phyloP scores from a whole-genome alignment of 345 rosid genomes.

The Litchi chinensis region DNA sequence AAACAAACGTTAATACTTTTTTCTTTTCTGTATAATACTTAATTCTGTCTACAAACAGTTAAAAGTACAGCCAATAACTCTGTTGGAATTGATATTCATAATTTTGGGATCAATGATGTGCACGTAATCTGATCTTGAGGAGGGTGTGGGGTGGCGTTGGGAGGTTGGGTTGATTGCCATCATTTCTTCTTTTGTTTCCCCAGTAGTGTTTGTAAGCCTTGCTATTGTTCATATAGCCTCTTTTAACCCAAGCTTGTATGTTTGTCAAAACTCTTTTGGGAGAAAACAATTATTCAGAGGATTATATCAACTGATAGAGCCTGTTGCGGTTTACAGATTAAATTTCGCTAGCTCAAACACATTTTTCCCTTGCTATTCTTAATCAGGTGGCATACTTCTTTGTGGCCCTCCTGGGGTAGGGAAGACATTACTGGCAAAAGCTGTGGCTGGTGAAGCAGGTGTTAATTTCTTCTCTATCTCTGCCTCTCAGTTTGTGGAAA shows the following conservation, averaged over 20 bases:
- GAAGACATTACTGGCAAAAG: conserved; percentile 89
- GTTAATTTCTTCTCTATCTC: conserved; percentile 97
- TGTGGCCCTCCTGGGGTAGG: conserved; percentile 98
- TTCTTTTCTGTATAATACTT: too few relatives aligned
- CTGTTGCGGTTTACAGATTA: background rate
- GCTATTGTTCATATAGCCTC: background rate
- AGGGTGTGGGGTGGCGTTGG: background rate
- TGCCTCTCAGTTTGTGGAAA: conserved; percentile 95
- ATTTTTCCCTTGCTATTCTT: conserved; percentile 10
- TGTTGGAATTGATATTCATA: background rate
- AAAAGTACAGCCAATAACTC: background rate
- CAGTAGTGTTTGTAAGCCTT: background rate
- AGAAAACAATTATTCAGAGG: background rate
- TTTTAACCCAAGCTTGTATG: background rate
- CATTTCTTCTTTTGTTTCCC: background rate
- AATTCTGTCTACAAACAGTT: background rate
- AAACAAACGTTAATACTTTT: background rate
- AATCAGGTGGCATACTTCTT: conserved; percentile 88
- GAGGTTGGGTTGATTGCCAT: background rate
- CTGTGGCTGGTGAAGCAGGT: conserved; percentile 98
- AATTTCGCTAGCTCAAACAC: background rate
- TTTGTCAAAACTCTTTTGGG: background rate
- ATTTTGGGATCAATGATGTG: background rate
- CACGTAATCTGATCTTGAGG: background rate
- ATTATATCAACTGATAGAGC: background rate